A percentile compares a stretch with the other conserved stretches of the same genome.
phyloP scores from a whole-genome alignment of 768 basidiomycete genomes.

The Lactarius indigo region DNA sequence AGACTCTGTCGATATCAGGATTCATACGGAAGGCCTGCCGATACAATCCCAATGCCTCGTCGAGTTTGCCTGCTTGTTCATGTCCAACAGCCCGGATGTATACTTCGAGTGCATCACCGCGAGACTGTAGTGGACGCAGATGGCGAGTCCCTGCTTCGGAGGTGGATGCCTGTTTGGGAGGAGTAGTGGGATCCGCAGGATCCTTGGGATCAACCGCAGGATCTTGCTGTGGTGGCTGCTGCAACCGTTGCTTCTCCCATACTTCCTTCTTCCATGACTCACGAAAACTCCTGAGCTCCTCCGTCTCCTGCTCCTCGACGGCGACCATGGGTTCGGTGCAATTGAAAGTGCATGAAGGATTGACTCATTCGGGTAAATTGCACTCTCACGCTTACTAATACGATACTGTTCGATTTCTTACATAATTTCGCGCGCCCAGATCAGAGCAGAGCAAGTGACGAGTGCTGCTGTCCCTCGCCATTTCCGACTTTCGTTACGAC shows the following conservation, averaged over 20 bases:
- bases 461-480: neutral
- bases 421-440: neutral
- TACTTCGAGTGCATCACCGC: slow-evolving; percentile 53
- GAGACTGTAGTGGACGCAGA: slow-evolving; percentile 17
- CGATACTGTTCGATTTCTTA: neutral
- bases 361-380: neutral
- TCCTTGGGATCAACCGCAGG: neutral
- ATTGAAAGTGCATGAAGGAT: neutral
- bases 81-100: slow-evolving; percentile 69
- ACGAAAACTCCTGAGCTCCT: slow-evolving; percentile 67
- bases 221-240: neutral
- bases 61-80: slow-evolving; percentile 71
- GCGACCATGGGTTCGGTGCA: neutral
- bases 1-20: slow-evolving; percentile 69
- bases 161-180: slow-evolving; percentile 12
- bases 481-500: neutral
- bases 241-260: slow-evolving; percentile 29
- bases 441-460: neutral
- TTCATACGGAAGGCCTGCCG: slow-evolving; percentile 78
- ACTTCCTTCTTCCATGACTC: slow-evolving; percentile 72
- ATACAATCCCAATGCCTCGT: slow-evolving; percentile 73
- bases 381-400: slow-evolving; percentile 5
- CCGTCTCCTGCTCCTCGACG: slow-evolving; percentile 39
- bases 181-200: slow-evolving; percentile 4
- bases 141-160: neutral